A percentile compares a stretch with the other conserved stretches of the same genome.
These are phyloP conservation scores for Theobroma grandiflorum DNA, from an alignment of 441 rosid species.

Conservation along the genomic window DNA sequence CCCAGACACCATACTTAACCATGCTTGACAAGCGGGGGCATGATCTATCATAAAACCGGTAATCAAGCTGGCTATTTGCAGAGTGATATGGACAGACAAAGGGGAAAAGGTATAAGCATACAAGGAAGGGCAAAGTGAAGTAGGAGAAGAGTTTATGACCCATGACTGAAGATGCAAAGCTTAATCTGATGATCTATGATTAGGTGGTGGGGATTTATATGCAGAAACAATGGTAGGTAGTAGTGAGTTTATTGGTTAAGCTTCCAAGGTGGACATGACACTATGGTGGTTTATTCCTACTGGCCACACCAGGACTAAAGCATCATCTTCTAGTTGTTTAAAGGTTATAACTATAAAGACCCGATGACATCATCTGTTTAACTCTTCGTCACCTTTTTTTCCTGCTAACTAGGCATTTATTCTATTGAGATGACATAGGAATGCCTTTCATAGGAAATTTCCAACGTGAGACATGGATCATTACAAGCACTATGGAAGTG, in stretches of 20 bases:
- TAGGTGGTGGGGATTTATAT: slow-evolving; percentile 34
- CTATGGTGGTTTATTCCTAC: slow-evolving; percentile 36
- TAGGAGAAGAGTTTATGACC: slow-evolving; percentile 38
- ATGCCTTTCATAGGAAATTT: slow-evolving; percentile 6
- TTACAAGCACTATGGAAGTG: slow-evolving; percentile 7
- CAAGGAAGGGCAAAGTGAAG: slow-evolving; percentile 28
- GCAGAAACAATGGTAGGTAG: slow-evolving; percentile 16
- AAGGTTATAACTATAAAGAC: background rate
- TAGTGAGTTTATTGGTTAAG: slow-evolving; percentile 39
- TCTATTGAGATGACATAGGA: slow-evolving; percentile 1
- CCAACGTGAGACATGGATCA: background rate
- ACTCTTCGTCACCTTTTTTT: background rate
- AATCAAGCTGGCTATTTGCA: slow-evolving; percentile 46
- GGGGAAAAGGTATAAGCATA: slow-evolving; percentile 30
- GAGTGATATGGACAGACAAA: slow-evolving; percentile 34
- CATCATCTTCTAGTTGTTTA: background rate
- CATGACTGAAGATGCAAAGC: slow-evolving; percentile 42
- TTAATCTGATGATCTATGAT: slow-evolving; percentile 8
- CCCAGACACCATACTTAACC: slow-evolving; percentile 63
- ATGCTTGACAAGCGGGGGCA: slow-evolving; percentile 77
- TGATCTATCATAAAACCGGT: slow-evolving; percentile 57
- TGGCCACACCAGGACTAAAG: slow-evolving; percentile 36
- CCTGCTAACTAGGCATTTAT: background rate
- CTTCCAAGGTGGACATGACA: slow-evolving; percentile 45
- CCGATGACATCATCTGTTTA: background rate